Evolutionary conservation across 345 rosid genomes (phyloP).

Genomic region (Gynandropsis gynandra): DNA sequence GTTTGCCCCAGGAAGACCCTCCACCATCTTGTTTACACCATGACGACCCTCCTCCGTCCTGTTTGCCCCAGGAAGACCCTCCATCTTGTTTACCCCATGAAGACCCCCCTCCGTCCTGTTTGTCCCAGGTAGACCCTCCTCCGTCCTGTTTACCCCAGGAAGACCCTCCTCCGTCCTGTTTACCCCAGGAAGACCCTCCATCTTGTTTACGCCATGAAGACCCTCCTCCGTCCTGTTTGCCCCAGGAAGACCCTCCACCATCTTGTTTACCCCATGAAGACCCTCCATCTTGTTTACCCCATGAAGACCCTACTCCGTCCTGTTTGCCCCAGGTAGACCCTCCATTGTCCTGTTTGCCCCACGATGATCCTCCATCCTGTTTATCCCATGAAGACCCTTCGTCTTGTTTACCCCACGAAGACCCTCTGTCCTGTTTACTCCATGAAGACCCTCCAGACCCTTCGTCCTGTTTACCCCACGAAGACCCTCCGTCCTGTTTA

Average conservation of each 20-base stretch:
- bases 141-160: conserved; percentile 24
- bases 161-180: conserved; percentile 9
- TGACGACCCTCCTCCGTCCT: conserved; percentile 3
- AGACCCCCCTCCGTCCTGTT: conserved; percentile 6
- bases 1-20: conserved; percentile 10
- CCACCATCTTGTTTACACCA: conserved; percentile 6
- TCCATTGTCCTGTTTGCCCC: conserved; percentile 23
- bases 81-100: not conserved
- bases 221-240: conserved; percentile 7
- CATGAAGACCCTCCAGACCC: conserved; percentile 25
- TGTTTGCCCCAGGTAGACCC: conserved; percentile 20
- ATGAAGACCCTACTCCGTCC: conserved; percentile 1
- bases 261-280: conserved; percentile 5
- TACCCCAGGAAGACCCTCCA: conserved; percentile 13
- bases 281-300: conserved; percentile 6
- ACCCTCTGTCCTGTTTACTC: conserved; percentile 21
- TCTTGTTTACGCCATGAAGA: not conserved
- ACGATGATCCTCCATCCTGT: conserved; percentile 15
- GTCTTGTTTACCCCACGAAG: conserved; percentile 7
- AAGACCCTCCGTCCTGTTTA: conserved; percentile 5
- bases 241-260: conserved; percentile 14
- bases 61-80: conserved; percentile 10
- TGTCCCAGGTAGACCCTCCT: conserved; percentile 22
- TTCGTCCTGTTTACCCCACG: conserved; percentile 9
- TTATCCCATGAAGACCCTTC: conserved; percentile 13